These are phyloP conservation scores for Mortierella sp. DNA, from an alignment of 371 early-diverging fungal genomes.

Conservation along the genomic window DNA sequence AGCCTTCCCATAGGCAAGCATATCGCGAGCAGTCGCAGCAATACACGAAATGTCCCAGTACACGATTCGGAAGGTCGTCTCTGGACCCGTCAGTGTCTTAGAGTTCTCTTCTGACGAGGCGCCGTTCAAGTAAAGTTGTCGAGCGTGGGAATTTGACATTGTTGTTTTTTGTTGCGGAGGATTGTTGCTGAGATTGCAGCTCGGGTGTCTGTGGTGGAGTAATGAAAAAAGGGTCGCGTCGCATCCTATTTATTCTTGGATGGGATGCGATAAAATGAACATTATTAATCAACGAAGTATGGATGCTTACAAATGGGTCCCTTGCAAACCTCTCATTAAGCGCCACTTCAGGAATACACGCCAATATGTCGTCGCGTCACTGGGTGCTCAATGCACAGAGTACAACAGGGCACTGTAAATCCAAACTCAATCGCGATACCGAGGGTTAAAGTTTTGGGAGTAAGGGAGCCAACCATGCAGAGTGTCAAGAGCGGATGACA, in stretches of 20 bases:
- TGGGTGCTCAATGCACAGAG: too few species aligned
- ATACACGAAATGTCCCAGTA: conserved; percentile 35
- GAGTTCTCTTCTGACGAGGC: conserved; percentile 26
- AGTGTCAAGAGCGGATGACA: too few species aligned
- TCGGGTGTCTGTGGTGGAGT: neutral
- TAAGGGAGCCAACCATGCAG: too few species aligned
- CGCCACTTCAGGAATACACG: too few species aligned
- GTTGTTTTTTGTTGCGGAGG: neutral
- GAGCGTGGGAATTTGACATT: neutral
- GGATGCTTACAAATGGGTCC: neutral
- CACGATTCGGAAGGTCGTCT: conserved; percentile 21
- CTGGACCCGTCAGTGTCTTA: conserved; percentile 2
- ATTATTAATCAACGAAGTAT: neutral
- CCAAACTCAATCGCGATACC: too few species aligned
- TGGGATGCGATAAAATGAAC: too few species aligned
- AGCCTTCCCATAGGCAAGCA: conserved; percentile 40
- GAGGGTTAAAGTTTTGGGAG: too few species aligned
- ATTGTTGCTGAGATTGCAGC: neutral
- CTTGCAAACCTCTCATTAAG: too few species aligned
- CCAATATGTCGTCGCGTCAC: too few species aligned
- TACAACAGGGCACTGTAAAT: too few species aligned
- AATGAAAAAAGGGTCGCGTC: neutral
- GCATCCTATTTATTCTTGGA: neutral
- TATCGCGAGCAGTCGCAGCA: conserved; percentile 29
- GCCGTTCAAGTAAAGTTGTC: conserved; percentile 4